These are phyloP conservation scores for Catunica adiposa DNA, from an alignment of 2,329 filamentous ascomycete genomes.

Conservation along the genomic window DNA sequence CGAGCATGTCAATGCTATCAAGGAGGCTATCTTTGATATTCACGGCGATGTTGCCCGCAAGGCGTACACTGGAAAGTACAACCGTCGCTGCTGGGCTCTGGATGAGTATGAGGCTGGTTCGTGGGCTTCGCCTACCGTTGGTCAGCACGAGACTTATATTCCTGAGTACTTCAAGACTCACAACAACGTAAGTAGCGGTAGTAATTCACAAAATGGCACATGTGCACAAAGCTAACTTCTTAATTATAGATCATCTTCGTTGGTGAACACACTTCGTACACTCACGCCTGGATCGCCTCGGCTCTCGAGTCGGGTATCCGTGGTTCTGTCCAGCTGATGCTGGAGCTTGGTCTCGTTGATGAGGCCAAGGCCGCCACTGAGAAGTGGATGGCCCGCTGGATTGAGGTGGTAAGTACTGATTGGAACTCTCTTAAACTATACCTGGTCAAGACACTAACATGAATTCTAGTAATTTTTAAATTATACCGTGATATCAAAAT, in stretches of 20 bases:
- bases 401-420: constrained; percentile 24
- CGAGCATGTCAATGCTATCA: constrained; percentile 45
- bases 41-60: constrained; percentile 31
- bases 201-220: not conserved
- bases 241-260: constrained; percentile 42
- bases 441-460: not conserved
- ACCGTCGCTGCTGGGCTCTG: constrained; percentile 47
- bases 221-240: not conserved
- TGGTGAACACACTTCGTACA: constrained; percentile 54
- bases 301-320: constrained; percentile 52
- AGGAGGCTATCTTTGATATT: constrained; percentile 48
- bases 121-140: constrained; percentile 44
- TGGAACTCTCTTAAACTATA: not conserved
- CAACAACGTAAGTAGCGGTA: constrained; percentile 14
- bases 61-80: constrained; percentile 47
- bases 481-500: not conserved
- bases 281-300: constrained; percentile 53
- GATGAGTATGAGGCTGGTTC: constrained; percentile 45
- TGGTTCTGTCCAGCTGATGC: constrained; percentile 45
- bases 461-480: not conserved
- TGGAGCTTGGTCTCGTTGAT: constrained; percentile 48
- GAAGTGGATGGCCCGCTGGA: constrained; percentile 56
- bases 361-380: constrained; percentile 48
- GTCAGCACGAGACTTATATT: constrained; percentile 53
- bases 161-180: constrained; percentile 54